Base-by-base conservation (phyloP, 2,329 filamentous ascomycete species). In the Penicillium decumbens region DNA sequence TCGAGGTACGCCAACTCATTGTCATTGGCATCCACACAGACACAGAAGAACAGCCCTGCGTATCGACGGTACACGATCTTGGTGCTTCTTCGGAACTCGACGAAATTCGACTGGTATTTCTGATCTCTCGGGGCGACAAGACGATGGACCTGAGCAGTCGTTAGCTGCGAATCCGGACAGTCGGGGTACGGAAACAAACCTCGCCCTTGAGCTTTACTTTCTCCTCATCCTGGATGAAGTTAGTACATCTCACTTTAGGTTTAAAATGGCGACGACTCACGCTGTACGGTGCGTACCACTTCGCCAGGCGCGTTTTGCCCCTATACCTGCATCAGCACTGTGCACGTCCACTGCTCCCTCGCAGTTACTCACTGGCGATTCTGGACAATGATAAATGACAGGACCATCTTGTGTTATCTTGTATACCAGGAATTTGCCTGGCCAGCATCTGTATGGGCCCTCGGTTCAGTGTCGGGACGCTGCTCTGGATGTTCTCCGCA, bases 141-240 rank as follows among this genome's bases (percentile, higher is more conserved):
- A 56, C 93, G 91, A 79, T 98, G 93, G 64, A 97, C 88, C 86
- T 90, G 62, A 42, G 28, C 5, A 41, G 49, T 52, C 15, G 39
- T 59, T 53, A 51, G 51, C 28, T 43, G 15, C 18, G 27, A 47
- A 35, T 46, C 15, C 35, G 39, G 44, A 15, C 15, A 10, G 20
- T 41, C 24, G 38, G 42, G 23, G 40, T 28, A 33, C 30, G 30
- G 40, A 28, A 32, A 71, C 76, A 50, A 75, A 89, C 88, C 77
- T 98, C 93, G 80, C 93, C 93, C 75, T 98, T 98, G 64, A 98
- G 80, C 76, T 95, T 96, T 72, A 98, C 89, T 78, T 98, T 98
- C 72, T 98, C 90, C 72, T 97, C 92, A 78, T 98, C 93, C 80
- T 83, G 47, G 1, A 35, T 3, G 10, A 29, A 23, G n/a, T 66